Percentiles rank a stretch among this genome's conserved stretches.
These are phyloP conservation scores for Fusarium denticulatum DNA, from an alignment of 2,329 filamentous ascomycete genomes.

Conservation along the genomic window DNA sequence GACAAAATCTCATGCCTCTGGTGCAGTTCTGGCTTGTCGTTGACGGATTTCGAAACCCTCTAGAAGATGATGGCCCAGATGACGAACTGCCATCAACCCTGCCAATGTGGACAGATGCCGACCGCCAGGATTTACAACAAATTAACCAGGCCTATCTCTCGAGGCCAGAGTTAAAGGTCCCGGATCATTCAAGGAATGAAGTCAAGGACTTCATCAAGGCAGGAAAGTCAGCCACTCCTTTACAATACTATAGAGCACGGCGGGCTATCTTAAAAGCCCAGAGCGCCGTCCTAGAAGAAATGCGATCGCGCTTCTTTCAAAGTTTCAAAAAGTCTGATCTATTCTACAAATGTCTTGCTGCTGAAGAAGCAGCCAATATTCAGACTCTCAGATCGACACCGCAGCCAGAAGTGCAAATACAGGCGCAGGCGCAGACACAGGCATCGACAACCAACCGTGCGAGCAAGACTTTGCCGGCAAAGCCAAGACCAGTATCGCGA, in stretches of 20 bases:
- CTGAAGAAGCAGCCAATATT: slow-evolving; percentile 74
- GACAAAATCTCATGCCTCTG: slow-evolving; percentile 83
- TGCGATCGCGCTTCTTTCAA: slow-evolving; percentile 83
- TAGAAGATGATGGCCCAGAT: slow-evolving; percentile 77
- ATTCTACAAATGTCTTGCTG: slow-evolving; percentile 94
- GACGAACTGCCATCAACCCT: slow-evolving; percentile 72
- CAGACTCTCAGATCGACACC: slow-evolving; percentile 39
- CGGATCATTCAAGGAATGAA: slow-evolving; percentile 72
- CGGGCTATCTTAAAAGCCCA: slow-evolving; percentile 85
- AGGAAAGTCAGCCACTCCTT: slow-evolving; percentile 77
- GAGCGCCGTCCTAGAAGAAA: slow-evolving; percentile 82
- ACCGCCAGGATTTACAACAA: slow-evolving; percentile 87
- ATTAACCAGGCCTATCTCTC: slow-evolving; percentile 91
- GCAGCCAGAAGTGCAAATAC: slow-evolving; percentile 25
- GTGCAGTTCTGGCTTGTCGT: slow-evolving; percentile 99
- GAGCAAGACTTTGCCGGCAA: slow-evolving; percentile 54
- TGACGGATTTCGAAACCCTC: slow-evolving; percentile 91
- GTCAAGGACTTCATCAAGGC: slow-evolving; percentile 83
- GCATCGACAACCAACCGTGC: slow-evolving; percentile 40
- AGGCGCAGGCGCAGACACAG: slow-evolving; percentile 34
- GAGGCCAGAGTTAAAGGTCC: slow-evolving; percentile 81
- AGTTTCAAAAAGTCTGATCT: slow-evolving; percentile 92
- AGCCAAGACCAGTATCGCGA: slow-evolving; percentile 56
- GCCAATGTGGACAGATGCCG: slow-evolving; percentile 81
- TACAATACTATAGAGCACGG: slow-evolving; percentile 85